These are phyloP conservation scores for Leccinum ochraceum DNA, from an alignment of 768 basidiomycete genomes.

Conservation along the genomic window DNA sequence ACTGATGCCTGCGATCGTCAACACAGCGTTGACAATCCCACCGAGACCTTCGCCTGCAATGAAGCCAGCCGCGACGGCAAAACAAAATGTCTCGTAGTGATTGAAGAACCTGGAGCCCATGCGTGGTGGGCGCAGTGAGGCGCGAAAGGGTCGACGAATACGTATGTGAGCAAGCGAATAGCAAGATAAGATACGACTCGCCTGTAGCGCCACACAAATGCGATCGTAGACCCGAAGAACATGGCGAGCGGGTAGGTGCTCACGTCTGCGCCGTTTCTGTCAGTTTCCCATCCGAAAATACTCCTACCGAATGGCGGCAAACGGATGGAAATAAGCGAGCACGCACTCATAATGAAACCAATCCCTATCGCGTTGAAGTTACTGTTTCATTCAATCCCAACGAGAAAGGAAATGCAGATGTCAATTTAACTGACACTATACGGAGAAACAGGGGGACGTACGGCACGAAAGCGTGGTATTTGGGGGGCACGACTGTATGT, in stretches of 20 bases:
- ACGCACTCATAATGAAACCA: slow-evolving; percentile 1
- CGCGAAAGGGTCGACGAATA: background rate
- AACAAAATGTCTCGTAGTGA: slow-evolving; percentile 30
- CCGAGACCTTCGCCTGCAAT: slow-evolving; percentile 44
- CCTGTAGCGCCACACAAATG: slow-evolving; percentile 20
- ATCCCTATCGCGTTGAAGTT: slow-evolving; percentile 33
- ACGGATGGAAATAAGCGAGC: too few species aligned
- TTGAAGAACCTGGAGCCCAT: slow-evolving; percentile 8
- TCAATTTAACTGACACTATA: background rate
- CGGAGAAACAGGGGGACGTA: slow-evolving; percentile 7
- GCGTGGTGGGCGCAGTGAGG: background rate
- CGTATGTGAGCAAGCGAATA: background rate
- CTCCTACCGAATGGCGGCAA: background rate
- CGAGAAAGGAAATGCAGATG: background rate
- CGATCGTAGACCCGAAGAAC: slow-evolving; percentile 26
- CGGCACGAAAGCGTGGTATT: slow-evolving; percentile 25
- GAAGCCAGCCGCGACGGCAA: slow-evolving; percentile 40
- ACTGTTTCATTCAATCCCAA: slow-evolving; percentile 3
- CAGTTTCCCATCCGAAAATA: background rate
- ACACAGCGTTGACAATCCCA: slow-evolving; percentile 34
- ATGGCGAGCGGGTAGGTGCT: slow-evolving; percentile 28
- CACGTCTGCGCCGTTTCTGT: slow-evolving; percentile 10
- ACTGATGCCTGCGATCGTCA: slow-evolving; percentile 33
- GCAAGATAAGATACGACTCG: background rate
- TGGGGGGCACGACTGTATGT: slow-evolving; percentile 25